phyloP scores from a whole-genome alignment of 2,329 filamentous ascomycete species.

The Gyromitra esculenta region DNA sequence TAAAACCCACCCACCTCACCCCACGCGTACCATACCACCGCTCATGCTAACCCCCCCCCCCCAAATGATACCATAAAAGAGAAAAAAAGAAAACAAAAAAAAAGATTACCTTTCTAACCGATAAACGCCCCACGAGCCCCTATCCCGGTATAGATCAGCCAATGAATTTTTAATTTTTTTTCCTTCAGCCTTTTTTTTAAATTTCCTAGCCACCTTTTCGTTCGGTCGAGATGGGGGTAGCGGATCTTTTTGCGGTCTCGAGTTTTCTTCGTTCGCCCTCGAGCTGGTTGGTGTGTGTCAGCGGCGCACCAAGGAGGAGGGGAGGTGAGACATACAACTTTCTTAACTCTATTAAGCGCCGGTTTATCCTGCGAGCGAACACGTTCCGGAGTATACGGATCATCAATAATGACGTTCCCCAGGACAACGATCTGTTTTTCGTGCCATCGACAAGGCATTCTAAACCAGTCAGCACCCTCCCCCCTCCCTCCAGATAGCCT shows the following conservation, averaged over 20 bases:
- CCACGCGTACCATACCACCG: too few relatives aligned
- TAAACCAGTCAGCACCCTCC: slow-evolving; percentile 16
- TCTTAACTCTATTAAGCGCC: slow-evolving; percentile 56
- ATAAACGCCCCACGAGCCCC: too few relatives aligned
- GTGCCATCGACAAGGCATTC: slow-evolving; percentile 58
- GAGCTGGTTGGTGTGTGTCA: slow-evolving; percentile 35
- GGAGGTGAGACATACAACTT: slow-evolving; percentile 55
- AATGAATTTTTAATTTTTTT: too few relatives aligned
- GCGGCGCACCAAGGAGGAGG: background rate
- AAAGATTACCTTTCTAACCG: too few relatives aligned
- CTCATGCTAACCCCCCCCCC: too few relatives aligned
- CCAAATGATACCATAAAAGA: too few relatives aligned
- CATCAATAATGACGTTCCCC: slow-evolving; percentile 56
- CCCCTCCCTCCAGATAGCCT: too few relatives aligned
- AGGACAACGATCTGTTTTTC: slow-evolving; percentile 57
- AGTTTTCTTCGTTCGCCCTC: slow-evolving; percentile 55
- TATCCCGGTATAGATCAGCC: too few relatives aligned
- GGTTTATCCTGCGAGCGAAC: slow-evolving; percentile 50
- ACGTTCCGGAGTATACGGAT: slow-evolving; percentile 55
- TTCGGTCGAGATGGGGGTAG: slow-evolving; percentile 47
- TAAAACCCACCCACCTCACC: too few relatives aligned
- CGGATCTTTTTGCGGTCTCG: slow-evolving; percentile 48
- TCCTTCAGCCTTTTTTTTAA: too few relatives aligned
- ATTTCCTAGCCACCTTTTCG: slow-evolving; percentile 49
- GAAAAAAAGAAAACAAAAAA: too few relatives aligned